Base-by-base conservation (phyloP, 768 basidiomycete genomes). In the Lyophyllum shimeji region DNA sequence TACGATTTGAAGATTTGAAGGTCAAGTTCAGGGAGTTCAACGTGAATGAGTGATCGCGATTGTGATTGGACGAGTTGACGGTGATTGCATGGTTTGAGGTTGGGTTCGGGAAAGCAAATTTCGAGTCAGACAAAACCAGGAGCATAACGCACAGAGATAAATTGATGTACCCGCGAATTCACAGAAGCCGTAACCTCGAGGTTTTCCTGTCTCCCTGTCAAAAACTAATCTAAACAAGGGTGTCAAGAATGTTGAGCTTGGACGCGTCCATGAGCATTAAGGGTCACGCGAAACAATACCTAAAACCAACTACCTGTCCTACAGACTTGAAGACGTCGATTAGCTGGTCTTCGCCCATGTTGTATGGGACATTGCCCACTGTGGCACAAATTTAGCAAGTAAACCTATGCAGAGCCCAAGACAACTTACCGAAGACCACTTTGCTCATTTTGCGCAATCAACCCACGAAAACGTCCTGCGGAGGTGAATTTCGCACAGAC, bases 121-220 rank as follows among this genome's bases (percentile, higher is more conserved):
- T 71, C 57, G 69, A 65, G 77, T 78, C 72, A 81, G 73, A 60
- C 60, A 52, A 59, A 52, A 60, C 25, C 34, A 52, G 58, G 57
- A 53, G 66, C 65, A 57, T 56, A 45, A 37, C 57, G 61, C 59
- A 68, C 51, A 66, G 63, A 18, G 64, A 67, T 62, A 67, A 68
- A 73, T 67, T 71, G 67, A 78, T 80, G 76, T 82, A 93, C 91
- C 93, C 62, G 88, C 83, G 65, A 92, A 95, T 82, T 94, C 92
- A 77, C 92, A 93, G 67, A 93, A 93, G 20, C 93, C 94, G 70
- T 95, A 96, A 25, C 94, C 94, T 73, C 87, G 89, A 49, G 94
- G 92, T 69, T 95, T 95, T 52, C 93, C 93, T n/a, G 93, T 94
- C 55, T 93, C 92, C 67, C 92, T 79, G 76, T 94, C 92, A 71